Evolutionary conservation across 2,329 filamentous ascomycete genomes (phyloP).

Genomic region (Aureobasidium sp.): DNA sequence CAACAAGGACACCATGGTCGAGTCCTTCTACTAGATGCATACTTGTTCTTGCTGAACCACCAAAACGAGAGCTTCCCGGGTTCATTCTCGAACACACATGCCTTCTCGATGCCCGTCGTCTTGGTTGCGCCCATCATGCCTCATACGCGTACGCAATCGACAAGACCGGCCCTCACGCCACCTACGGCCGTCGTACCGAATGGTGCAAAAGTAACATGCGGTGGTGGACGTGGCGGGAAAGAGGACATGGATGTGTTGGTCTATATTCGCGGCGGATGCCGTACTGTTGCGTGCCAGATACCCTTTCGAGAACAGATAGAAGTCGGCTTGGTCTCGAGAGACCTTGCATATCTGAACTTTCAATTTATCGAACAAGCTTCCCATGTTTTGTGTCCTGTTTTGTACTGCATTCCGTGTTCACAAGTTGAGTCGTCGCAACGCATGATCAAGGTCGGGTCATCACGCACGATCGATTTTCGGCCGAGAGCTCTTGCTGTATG

Average conservation of each 20-base stretch:
- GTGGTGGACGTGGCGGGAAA: neutral
- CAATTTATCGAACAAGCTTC: neutral
- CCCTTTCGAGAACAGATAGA: neutral
- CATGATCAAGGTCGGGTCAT: too few species aligned
- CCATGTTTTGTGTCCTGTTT: neutral
- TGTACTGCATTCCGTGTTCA: neutral
- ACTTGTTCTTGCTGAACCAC: neutral
- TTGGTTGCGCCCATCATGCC: neutral
- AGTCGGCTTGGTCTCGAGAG: neutral
- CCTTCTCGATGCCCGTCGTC: neutral
- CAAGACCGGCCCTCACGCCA: constrained; percentile 2
- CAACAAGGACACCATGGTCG: constrained; percentile 97
- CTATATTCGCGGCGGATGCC: neutral
- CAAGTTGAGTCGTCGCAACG: neutral
- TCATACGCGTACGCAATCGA: neutral
- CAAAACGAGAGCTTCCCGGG: neutral
- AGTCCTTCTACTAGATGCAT: constrained; percentile 80
- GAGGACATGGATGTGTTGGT: neutral
- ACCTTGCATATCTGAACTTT: neutral
- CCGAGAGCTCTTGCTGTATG: neutral
- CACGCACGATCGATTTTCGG: too few species aligned
- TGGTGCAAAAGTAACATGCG: neutral
- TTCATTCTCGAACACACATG: neutral
- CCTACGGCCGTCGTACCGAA: neutral
- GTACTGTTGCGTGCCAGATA: neutral